These are phyloP conservation scores for Fusarium sp. DNA, from an alignment of 2,329 filamentous ascomycete genomes.

Conservation along the genomic window DNA sequence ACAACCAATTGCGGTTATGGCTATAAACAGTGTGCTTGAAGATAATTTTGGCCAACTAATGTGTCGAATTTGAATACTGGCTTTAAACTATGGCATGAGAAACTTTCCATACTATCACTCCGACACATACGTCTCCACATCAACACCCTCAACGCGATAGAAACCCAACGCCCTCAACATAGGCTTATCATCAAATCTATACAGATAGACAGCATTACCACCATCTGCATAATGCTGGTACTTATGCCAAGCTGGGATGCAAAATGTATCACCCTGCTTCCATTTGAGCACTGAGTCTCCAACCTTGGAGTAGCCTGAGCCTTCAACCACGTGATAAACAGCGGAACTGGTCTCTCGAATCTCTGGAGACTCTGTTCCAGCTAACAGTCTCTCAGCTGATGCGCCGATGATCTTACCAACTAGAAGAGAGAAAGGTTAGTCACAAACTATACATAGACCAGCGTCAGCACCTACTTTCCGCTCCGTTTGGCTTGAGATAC, in stretches of 20 bases:
- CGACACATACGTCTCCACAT: slow-evolving; percentile 34
- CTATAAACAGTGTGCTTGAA: too few species aligned
- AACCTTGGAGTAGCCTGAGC: slow-evolving; percentile 59
- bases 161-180: slow-evolving; percentile 68
- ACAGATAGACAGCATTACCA: slow-evolving; percentile 61
- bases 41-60: too few species aligned
- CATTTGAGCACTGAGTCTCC: slow-evolving; percentile 56
- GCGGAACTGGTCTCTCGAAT: slow-evolving; percentile 66
- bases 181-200: slow-evolving; percentile 68
- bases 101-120: background rate
- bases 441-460: background rate
- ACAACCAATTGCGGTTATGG: too few species aligned
- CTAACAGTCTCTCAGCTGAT: slow-evolving; percentile 61
- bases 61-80: too few species aligned
- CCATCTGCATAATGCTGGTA: slow-evolving; percentile 63
- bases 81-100: too few species aligned
- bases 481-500: slow-evolving; percentile 54
- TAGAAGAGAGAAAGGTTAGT: background rate
- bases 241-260: slow-evolving; percentile 66
- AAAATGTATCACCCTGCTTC: slow-evolving; percentile 69
- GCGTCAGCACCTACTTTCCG: slow-evolving; percentile 46
- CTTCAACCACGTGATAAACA: slow-evolving; percentile 68
- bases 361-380: slow-evolving; percentile 54
- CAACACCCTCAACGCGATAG: slow-evolving; percentile 48
- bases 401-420: slow-evolving; percentile 61